Evolutionary conservation across 73 alveolate species (phyloP).

Genomic region (Paramecium sonneborni): DNA sequence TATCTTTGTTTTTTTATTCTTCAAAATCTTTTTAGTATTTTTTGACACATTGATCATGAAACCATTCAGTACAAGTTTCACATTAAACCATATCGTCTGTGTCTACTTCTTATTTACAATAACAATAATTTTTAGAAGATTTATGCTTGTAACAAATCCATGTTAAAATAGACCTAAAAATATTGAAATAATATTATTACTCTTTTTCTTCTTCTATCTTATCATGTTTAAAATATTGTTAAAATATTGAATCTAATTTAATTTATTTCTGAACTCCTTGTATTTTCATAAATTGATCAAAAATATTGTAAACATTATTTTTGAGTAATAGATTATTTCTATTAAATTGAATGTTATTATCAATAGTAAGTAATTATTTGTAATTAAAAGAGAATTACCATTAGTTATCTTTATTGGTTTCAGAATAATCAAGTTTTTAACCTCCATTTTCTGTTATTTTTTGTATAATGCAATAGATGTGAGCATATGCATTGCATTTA

Average conservation of each 20-base stretch:
- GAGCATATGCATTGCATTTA: not conserved
- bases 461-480: not conserved
- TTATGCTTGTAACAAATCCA: not conserved
- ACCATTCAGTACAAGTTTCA: not conserved
- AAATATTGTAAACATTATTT: not conserved
- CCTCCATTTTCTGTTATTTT: not conserved
- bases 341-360: not conserved
- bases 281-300: not conserved
- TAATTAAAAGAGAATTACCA: too few relatives aligned
- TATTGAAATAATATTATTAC: too few relatives aligned
- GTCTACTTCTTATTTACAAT: not conserved
- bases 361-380: not conserved
- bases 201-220: too few relatives aligned
- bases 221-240: too few relatives aligned
- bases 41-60: not conserved
- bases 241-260: not conserved
- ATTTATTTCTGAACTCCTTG: not conserved
- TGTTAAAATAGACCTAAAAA: not conserved
- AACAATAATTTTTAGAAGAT: not conserved
- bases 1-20: not conserved
- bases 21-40: not conserved
- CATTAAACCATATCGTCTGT: conserved; percentile 23
- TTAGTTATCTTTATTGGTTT: too few relatives aligned
- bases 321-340: not conserved
- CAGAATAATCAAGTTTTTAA: not conserved